Evolutionary conservation across 1,139 yeast genomes (phyloP), one percentile per base, ranked within the genome.

Genomic region (Barnettozyma hawaiiensis): DNA sequence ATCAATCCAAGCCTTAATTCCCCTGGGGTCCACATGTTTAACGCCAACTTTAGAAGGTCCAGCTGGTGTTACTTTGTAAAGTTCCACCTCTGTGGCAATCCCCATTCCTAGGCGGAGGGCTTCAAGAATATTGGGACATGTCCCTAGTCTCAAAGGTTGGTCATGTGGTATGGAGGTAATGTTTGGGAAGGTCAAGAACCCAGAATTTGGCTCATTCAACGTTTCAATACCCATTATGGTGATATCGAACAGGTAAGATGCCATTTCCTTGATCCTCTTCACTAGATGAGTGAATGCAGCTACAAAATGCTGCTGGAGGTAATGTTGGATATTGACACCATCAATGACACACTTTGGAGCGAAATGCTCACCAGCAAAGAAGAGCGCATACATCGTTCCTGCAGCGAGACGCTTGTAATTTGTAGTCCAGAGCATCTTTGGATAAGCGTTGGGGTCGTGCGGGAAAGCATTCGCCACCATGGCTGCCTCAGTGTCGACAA

Each of bases 401-500:
- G 85, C 71, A 0, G 90, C 96, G 47, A 87, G 66, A 24, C 95
- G 69, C 48, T 71, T 75, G 56, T 89, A 89, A 62, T 90, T 90
- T 1, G 96, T 81, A 0, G 96, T 81, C 97, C 97, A 90, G 34
- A 87, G 70, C 97, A 90, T 90, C 56, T 85, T 85, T 7, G 89
- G 89, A 59, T 74, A 85, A 1, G 67, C 55, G 31, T 69, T 70
- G 2, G 60, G 57, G 37, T 60, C 60, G 6, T 56, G 54, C 1
- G 61, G 55, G 51, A 65, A 73, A 18, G 62, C 53, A 53, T 81
- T 80, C 55, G 85, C 95, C n/a, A 85, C 57, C 12, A 85, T 64
- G 0, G 95, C 87, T 1, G 95, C 94, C 48, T 81, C 83, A 0
- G 90, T 83, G 1, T 50, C 67, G 1, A 71, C 62, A 55, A 90